Percentiles rank a stretch among this genome's conserved stretches.
Evolutionary conservation across 2,329 filamentous ascomycete genomes (phyloP).

Genomic region (Bipolaris bicolor): DNA sequence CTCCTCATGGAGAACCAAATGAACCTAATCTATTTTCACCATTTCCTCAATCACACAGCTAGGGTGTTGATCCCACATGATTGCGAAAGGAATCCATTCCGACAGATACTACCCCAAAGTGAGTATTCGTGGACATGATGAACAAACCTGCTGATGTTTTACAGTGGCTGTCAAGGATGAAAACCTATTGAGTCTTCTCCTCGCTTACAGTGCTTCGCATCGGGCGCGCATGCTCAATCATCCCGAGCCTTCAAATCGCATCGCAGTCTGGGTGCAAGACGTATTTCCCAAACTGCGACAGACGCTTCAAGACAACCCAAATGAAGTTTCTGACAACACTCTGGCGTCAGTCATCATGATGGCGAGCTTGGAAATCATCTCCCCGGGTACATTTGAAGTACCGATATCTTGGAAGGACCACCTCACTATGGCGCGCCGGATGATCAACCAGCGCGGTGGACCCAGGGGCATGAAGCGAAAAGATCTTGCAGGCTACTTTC

Average conservation of each 20-base stretch:
- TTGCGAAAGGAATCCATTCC: conserved; percentile 66
- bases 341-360: conserved; percentile 86
- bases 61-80: conserved; percentile 68
- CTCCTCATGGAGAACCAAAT: conserved; percentile 73
- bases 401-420: conserved; percentile 81
- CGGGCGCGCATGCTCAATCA: conserved; percentile 76
- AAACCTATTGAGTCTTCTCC: conserved; percentile 75
- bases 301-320: conserved; percentile 62
- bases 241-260: conserved; percentile 75
- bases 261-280: conserved; percentile 79
- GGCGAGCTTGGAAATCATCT: conserved; percentile 81
- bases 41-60: conserved; percentile 81
- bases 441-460: conserved; percentile 71
- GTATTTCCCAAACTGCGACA: conserved; percentile 75
- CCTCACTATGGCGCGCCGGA: conserved; percentile 74
- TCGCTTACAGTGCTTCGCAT: conserved; percentile 86
- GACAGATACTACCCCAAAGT: conserved; percentile 67
- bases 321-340: conserved; percentile 69
- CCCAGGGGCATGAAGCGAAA: conserved; percentile 60
- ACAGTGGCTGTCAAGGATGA: conserved; percentile 70
- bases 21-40: conserved; percentile 77
- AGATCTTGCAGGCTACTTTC: conserved; percentile 69
- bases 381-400: conserved; percentile 80
- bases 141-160: conserved; percentile 28
- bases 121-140: conserved; percentile 37